Conservation (phyloP, 225 moss, liverwort and hornwort genomes). For the Takakia lepidozioides region DNA sequence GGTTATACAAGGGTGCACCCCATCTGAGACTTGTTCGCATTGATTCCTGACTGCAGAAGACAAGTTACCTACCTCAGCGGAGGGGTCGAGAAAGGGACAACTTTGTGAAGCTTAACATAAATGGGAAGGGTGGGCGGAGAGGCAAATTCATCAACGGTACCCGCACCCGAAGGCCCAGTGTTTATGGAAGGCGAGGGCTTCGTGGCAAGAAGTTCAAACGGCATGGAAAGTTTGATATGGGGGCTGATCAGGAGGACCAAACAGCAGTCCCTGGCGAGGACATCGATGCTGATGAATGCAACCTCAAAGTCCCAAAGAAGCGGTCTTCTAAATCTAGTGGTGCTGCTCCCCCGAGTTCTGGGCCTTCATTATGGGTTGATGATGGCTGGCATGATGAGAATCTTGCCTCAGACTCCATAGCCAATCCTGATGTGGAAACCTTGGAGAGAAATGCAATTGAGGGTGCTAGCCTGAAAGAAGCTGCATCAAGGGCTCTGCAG, state of each 20-base stretch:
- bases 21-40: background rate
- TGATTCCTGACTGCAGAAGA: slow-evolving; percentile 8
- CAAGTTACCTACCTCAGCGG: slow-evolving; percentile 15
- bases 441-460: slow-evolving; percentile 13
- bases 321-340: slow-evolving; percentile 15
- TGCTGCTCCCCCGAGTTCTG: slow-evolving; percentile 10
- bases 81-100: slow-evolving; percentile 72
- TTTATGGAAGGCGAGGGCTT: slow-evolving; percentile 47
- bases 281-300: slow-evolving; percentile 28
- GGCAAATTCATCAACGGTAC: slow-evolving; percentile 72
- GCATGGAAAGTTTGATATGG: slow-evolving; percentile 12
- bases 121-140: slow-evolving; percentile 69
- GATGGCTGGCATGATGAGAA: slow-evolving; percentile 58
- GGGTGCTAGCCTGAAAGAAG: slow-evolving; percentile 27
- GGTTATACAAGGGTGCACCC: background rate
- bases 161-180: slow-evolving; percentile 54
- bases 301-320: slow-evolving; percentile 19
- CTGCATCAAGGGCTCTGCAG: slow-evolving; percentile 17
- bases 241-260: slow-evolving; percentile 16
- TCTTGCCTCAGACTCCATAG: background rate
- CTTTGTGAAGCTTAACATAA: slow-evolving; percentile 83
- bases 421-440: slow-evolving; percentile 4
- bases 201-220: slow-evolving; percentile 29
- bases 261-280: slow-evolving; percentile 16
- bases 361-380: slow-evolving; percentile 49